Evolutionary conservation across 805 yeast species (phyloP).

Genomic region (Ogataea sp.): DNA sequence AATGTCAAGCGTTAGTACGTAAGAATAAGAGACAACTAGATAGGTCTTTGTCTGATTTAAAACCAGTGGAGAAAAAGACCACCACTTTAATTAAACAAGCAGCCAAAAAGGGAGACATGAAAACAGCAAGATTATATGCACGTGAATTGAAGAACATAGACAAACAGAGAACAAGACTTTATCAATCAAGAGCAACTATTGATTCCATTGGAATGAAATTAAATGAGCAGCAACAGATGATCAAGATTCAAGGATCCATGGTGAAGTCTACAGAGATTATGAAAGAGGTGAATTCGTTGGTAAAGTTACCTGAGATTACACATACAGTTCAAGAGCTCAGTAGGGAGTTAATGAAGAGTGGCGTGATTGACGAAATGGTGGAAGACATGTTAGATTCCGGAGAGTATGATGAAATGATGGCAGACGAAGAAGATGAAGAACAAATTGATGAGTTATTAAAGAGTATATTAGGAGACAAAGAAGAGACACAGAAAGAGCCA

Average conservation of each 20-base stretch:
- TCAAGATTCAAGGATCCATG: slow-evolving; percentile 76
- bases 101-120: slow-evolving; percentile 69
- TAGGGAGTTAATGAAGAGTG: slow-evolving; percentile 77
- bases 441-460: slow-evolving; percentile 55
- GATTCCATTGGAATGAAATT: slow-evolving; percentile 83
- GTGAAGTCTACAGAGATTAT: slow-evolving; percentile 70
- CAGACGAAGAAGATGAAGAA: slow-evolving; percentile 53
- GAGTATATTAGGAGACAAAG: slow-evolving; percentile 32
- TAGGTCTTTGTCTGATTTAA: slow-evolving; percentile 58
- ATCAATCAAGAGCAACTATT: slow-evolving; percentile 76
- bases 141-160: slow-evolving; percentile 68
- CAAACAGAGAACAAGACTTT: slow-evolving; percentile 66
- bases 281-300: slow-evolving; percentile 79
- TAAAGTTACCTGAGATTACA: slow-evolving; percentile 70
- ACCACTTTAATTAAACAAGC: slow-evolving; percentile 65
- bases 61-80: slow-evolving; percentile 61
- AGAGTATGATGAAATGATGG: slow-evolving; percentile 58
- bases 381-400: slow-evolving; percentile 75
- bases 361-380: slow-evolving; percentile 90
- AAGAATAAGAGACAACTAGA: slow-evolving; percentile 82
- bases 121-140: slow-evolving; percentile 73
- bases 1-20: slow-evolving; percentile 71
- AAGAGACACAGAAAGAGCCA: slow-evolving; percentile 17
- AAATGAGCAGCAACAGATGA: slow-evolving; percentile 84
- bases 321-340: slow-evolving; percentile 81